Evolutionary conservation across 495 filamentous ascomycete species (phyloP).

Genomic region (Annulohypoxylon maeteangense): DNA sequence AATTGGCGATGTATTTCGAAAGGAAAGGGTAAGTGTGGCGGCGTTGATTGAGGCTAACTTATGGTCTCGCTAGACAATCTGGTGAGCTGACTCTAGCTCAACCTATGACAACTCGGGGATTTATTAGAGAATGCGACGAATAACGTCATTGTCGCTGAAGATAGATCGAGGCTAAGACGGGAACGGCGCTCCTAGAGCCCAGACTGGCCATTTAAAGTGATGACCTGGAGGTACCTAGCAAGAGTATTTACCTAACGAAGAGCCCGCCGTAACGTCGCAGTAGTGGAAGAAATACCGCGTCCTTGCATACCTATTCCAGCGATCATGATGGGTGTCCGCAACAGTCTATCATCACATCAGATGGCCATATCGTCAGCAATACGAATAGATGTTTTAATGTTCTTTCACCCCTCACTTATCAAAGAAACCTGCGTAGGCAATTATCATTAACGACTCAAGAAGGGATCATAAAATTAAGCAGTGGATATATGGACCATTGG

Average conservation of each 20-base stretch:
- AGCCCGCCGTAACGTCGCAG: neutral
- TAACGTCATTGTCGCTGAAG: constrained; percentile 9
- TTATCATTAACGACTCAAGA: neutral
- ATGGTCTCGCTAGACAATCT: constrained; percentile 2
- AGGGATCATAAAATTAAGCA: neutral
- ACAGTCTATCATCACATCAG: constrained; percentile 1
- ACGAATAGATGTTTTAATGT: neutral
- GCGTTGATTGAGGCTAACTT: constrained; percentile 6
- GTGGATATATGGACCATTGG: neutral
- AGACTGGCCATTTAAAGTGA: constrained; percentile 22
- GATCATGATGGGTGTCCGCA: neutral
- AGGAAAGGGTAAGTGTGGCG: neutral
- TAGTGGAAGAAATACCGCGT: neutral
- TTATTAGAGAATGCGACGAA: constrained; percentile 11
- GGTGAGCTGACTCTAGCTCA: neutral
- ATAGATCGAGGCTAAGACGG: neutral
- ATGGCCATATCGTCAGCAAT: neutral
- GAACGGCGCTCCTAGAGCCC: constrained; percentile 4
- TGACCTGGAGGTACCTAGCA: neutral
- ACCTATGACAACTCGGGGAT: neutral
- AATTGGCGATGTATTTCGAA: neutral
- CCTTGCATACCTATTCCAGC: neutral
- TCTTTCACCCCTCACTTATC: neutral
- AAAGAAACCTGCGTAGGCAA: neutral
- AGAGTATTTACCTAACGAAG: neutral